These are phyloP conservation scores for Magnolia kwangsiensis DNA, from an alignment of 164 flowering plant genomes.

Conservation along the genomic window DNA sequence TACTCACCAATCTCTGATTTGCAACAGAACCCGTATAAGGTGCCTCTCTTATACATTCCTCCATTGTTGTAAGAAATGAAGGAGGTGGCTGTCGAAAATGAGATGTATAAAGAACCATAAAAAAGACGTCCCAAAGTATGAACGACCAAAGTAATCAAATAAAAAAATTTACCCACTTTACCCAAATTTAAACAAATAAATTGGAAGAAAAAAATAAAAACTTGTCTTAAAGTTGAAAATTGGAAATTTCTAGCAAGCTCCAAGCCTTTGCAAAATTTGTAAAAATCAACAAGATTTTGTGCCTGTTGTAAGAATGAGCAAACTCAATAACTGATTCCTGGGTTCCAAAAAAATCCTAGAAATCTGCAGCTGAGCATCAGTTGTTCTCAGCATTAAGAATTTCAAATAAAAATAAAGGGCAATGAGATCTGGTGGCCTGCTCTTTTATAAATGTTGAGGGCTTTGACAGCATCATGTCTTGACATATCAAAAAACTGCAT, in stretches of 20 bases:
- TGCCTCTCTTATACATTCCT: slow-evolving; percentile 93
- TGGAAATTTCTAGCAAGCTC: slow-evolving; percentile 92
- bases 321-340: background rate
- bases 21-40: slow-evolving; percentile 35
- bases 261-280: slow-evolving; percentile 88
- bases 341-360: background rate
- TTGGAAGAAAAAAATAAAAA: slow-evolving; percentile 10
- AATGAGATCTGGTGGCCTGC: slow-evolving; percentile 77
- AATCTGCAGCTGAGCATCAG: background rate
- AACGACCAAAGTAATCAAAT: too few relatives aligned
- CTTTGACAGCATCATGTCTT: slow-evolving; percentile 91
- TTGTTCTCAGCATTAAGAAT: background rate
- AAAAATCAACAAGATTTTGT: slow-evolving; percentile 82
- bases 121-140: too few relatives aligned
- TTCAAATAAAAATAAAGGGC: background rate
- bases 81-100: slow-evolving; percentile 83
- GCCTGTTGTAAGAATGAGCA: slow-evolving; percentile 47
- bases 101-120: background rate
- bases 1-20: slow-evolving; percentile 66
- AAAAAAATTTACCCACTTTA: too few relatives aligned
- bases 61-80: slow-evolving; percentile 95
- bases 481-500: slow-evolving; percentile 93
- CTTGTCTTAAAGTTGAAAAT: slow-evolving; percentile 93
- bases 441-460: slow-evolving; percentile 79
- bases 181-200: too few relatives aligned